Evolutionary conservation across 257 asterid species (phyloP), one percentile per base, ranked within the genome.

Genomic region (Mitragyna speciosa): DNA sequence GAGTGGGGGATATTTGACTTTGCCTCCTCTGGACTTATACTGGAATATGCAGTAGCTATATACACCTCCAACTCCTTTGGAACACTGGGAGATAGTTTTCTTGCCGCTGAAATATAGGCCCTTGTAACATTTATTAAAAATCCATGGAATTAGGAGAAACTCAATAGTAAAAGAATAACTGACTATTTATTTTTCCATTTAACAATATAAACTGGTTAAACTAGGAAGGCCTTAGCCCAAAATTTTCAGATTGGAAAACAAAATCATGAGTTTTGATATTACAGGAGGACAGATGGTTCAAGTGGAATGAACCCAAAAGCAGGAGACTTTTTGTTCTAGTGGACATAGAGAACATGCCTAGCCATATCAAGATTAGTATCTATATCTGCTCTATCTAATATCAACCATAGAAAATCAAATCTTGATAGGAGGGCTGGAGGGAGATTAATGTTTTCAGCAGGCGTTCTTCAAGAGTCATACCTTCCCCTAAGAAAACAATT

Each of bases 351-450:
- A 85, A 95, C 96, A 78, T 94, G 99, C 75, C 99, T 90, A 84
- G 99, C 99, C 97, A 96, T 49, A 84, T 96, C 99, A 76, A 96
- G 99, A 85, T 96, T 98, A 75, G 89, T 89, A 82, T 96, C 99
- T 97, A 96, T 96, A 85, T 96, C 99, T 80, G 99, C 99, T 84
- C 93, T 90, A 79, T 96, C 98, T 75, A 96, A 91, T 86, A 96
- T 96, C 92, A 96, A 83, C 99, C 99, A 96, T 73, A 96, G 83
- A 79, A 96, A 96, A 86, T 96, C 98, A 84, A 96, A 96, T 89
- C 99, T 94, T 79, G 99, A 96, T 75, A 96, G 89, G 82, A 96
- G 97, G 52, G 99, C 99, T 48, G 97, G 98, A 81, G 99, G 99
- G 67, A 96, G 97, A 91, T 94, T 96, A 82, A 94, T 96, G 81